Evolutionary conservation across 1,284 basidiomycete genomes (phyloP).

Genomic region (Paramarasmius palmivorus): DNA sequence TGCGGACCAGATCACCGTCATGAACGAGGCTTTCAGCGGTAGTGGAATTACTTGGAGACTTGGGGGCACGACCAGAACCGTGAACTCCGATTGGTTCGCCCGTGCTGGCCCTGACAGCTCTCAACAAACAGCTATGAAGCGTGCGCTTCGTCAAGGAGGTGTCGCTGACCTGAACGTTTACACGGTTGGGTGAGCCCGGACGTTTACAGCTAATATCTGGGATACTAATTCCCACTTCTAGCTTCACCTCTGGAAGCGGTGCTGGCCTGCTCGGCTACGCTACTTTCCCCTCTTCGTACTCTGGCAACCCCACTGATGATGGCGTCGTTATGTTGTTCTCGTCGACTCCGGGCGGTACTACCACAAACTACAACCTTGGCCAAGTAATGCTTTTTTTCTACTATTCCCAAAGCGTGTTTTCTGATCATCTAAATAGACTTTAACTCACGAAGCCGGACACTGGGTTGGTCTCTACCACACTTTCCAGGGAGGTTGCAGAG

Average conservation of each 20-base stretch:
- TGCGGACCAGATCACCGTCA: slow-evolving; percentile 34
- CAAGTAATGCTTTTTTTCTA: no score
- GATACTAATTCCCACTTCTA: slow-evolving; percentile 21
- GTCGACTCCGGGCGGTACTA: slow-evolving; percentile 37
- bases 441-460: slow-evolving; percentile 59
- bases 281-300: slow-evolving; percentile 38
- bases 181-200: slow-evolving; percentile 33
- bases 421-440: slow-evolving; percentile 41
- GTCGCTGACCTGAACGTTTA: slow-evolving; percentile 46
- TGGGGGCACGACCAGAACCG: slow-evolving; percentile 36
- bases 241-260: no score
- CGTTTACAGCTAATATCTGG: background rate
- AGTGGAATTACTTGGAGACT: slow-evolving; percentile 40
- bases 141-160: slow-evolving; percentile 38
- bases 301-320: slow-evolving; percentile 30
- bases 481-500: slow-evolving; percentile 57
- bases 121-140: slow-evolving; percentile 48
- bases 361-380: slow-evolving; percentile 37
- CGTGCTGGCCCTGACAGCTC: slow-evolving; percentile 33
- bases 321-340: slow-evolving; percentile 40
- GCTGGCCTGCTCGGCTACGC: slow-evolving; percentile 40
- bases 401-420: no score
- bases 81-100: slow-evolving; percentile 45
- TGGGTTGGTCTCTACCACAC: slow-evolving; percentile 62
- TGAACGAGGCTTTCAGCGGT: slow-evolving; percentile 40